These are phyloP conservation scores for Fragaria iinumae DNA, from an alignment of 306 rosid species.

Conservation along the genomic window DNA sequence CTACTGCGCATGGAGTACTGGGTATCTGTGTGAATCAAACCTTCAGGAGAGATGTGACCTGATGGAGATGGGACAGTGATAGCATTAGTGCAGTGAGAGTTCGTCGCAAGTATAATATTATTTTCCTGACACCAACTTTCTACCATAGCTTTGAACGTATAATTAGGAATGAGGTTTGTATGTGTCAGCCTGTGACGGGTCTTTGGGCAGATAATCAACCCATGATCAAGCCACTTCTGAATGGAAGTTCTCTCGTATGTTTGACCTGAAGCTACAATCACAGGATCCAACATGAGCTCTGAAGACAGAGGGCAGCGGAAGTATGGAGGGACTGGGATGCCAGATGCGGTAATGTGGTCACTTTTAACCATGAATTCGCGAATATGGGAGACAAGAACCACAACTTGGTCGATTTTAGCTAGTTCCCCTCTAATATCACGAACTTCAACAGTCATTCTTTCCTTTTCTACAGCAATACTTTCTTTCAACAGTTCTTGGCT, in stretches of 20 bases:
- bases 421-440: slow-evolving; percentile 49
- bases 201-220: slow-evolving; percentile 78
- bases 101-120: slow-evolving; percentile 39
- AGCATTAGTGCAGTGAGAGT: slow-evolving; percentile 29
- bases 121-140: slow-evolving; percentile 89
- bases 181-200: slow-evolving; percentile 69
- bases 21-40: slow-evolving; percentile 38
- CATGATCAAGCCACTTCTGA: slow-evolving; percentile 83
- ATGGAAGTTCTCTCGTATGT: slow-evolving; percentile 77
- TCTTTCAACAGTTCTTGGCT: slow-evolving; percentile 80
- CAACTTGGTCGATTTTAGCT: slow-evolving; percentile 51
- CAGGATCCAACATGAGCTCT: slow-evolving; percentile 90
- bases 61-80: slow-evolving; percentile 33
- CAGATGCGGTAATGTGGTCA: slow-evolving; percentile 41
- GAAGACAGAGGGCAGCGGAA: slow-evolving; percentile 85
- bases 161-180: slow-evolving; percentile 73
- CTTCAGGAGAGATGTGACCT: slow-evolving; percentile 36
- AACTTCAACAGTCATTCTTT: slow-evolving; percentile 54
- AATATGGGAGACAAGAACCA: slow-evolving; percentile 59
- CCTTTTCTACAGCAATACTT: slow-evolving; percentile 80
- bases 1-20: slow-evolving; percentile 37
- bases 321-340: slow-evolving; percentile 64
- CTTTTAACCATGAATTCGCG: slow-evolving; percentile 62
- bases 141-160: slow-evolving; percentile 90
- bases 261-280: slow-evolving; percentile 93